These are phyloP conservation scores for Collariella sp. DNA, from an alignment of 495 filamentous ascomycete genomes.

Conservation along the genomic window DNA sequence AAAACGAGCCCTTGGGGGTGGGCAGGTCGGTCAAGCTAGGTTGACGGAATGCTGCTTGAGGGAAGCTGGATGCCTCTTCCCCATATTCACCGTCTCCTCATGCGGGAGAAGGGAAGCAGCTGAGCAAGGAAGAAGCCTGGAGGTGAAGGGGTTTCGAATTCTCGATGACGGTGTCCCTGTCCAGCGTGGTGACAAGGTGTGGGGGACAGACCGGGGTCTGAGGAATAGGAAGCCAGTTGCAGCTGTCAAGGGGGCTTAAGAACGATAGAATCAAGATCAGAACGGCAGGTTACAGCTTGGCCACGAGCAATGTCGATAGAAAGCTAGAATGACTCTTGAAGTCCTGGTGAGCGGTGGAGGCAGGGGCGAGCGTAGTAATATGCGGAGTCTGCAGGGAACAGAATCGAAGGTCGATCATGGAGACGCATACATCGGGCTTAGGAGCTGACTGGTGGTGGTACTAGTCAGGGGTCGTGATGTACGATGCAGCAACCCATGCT, in stretches of 20 bases:
- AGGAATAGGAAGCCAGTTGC: slow-evolving; percentile 12
- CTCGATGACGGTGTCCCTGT: slow-evolving; percentile 22
- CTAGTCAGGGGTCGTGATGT: slow-evolving; percentile 15
- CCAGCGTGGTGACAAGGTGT: slow-evolving; percentile 16
- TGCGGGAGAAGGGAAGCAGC: slow-evolving; percentile 21
- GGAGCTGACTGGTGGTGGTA: slow-evolving; percentile 17
- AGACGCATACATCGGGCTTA: slow-evolving; percentile 17
- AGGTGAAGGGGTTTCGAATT: slow-evolving; percentile 9
- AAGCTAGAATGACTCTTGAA: slow-evolving; percentile 1
- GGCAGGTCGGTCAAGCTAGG: slow-evolving; percentile 33
- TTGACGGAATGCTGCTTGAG: slow-evolving; percentile 28
- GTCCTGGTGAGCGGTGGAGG: slow-evolving; percentile 9
- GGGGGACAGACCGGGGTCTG: slow-evolving; percentile 24
- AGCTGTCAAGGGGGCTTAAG: slow-evolving; percentile 14
- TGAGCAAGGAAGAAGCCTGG: slow-evolving; percentile 31
- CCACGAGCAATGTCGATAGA: slow-evolving; percentile 16
- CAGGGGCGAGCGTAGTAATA: slow-evolving; percentile 9
- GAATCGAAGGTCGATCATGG: slow-evolving; percentile 23
- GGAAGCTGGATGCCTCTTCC: slow-evolving; percentile 28
- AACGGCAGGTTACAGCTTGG: slow-evolving; percentile 18
- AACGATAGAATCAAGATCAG: slow-evolving; percentile 10
- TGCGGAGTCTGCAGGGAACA: slow-evolving; percentile 19
- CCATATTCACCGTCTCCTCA: slow-evolving; percentile 35
- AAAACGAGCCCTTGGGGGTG: slow-evolving; percentile 27
- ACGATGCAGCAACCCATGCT: slow-evolving; percentile 10